Evolutionary conservation across 306 rosid species (phyloP).

Genomic region (Dryas octopetala): DNA sequence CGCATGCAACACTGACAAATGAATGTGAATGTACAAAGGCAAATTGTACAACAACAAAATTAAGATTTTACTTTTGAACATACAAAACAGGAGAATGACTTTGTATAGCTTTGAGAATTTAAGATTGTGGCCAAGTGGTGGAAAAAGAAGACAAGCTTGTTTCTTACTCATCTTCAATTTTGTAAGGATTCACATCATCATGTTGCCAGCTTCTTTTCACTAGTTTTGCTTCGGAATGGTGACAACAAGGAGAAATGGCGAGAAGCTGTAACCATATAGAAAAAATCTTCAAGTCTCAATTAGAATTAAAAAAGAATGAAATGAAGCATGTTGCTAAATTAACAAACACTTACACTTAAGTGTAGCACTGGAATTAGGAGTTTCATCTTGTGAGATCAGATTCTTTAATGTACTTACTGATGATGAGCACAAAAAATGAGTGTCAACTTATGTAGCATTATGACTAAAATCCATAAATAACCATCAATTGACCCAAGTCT

Average conservation of each 20-base stretch:
- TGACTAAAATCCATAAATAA: slow-evolving; percentile 10
- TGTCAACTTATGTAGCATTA: slow-evolving; percentile 22
- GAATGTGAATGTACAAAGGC: slow-evolving; percentile 19
- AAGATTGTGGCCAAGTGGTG: background rate
- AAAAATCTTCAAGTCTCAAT: slow-evolving; percentile 9
- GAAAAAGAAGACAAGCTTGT: slow-evolving; percentile 19
- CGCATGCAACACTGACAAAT: slow-evolving; percentile 13
- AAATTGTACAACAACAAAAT: slow-evolving; percentile 13
- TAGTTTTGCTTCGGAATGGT: slow-evolving; percentile 85
- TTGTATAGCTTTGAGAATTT: slow-evolving; percentile 5
- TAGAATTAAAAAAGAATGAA: slow-evolving; percentile 6
- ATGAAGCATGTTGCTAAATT: slow-evolving; percentile 13
- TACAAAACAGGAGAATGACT: slow-evolving; percentile 9
- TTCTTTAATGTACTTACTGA: slow-evolving; percentile 83
- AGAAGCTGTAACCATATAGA: slow-evolving; percentile 59
- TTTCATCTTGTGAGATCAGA: slow-evolving; percentile 84
- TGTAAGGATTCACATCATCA: slow-evolving; percentile 32
- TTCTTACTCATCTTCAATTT: slow-evolving; percentile 17
- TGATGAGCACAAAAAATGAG: slow-evolving; percentile 25
- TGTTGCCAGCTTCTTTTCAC: slow-evolving; percentile 63
- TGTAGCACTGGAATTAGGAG: slow-evolving; percentile 54
- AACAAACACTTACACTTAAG: slow-evolving; percentile 69
- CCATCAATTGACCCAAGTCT: background rate
- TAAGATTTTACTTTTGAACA: slow-evolving; percentile 3
- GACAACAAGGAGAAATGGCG: slow-evolving; percentile 88